These are phyloP conservation scores for Artemisia princeps DNA, from an alignment of 140 eudicot species.

Conservation along the genomic window DNA sequence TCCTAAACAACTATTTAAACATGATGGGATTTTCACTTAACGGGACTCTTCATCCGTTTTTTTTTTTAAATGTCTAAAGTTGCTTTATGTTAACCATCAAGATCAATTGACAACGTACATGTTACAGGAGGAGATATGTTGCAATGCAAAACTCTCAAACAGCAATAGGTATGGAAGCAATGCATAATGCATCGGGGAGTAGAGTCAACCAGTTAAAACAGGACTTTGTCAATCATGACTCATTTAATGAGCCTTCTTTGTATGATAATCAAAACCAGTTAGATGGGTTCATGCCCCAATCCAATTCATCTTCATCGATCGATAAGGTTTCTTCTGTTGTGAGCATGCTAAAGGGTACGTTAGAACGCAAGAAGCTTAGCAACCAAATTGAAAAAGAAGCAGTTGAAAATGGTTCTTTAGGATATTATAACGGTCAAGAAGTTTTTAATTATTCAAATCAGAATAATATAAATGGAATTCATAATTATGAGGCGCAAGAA, in stretches of 20 bases:
- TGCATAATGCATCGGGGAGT: slow-evolving; percentile 40
- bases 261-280: slow-evolving; percentile 36
- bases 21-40: neutral
- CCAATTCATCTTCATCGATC: slow-evolving; percentile 47
- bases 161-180: slow-evolving; percentile 58
- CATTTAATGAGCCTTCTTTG: slow-evolving; percentile 29
- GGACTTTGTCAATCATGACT: slow-evolving; percentile 31
- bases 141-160: slow-evolving; percentile 72
- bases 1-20: neutral
- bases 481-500: slow-evolving; percentile 37
- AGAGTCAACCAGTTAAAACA: slow-evolving; percentile 43
- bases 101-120: slow-evolving; percentile 7
- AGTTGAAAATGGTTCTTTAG: slow-evolving; percentile 45
- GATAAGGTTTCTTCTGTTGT: slow-evolving; percentile 83
- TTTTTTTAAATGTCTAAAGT: neutral
- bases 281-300: slow-evolving; percentile 46
- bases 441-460: slow-evolving; percentile 24
- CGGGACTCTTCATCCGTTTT: neutral
- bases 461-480: slow-evolving; percentile 35
- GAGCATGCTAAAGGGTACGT: slow-evolving; percentile 76
- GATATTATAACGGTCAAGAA: slow-evolving; percentile 41
- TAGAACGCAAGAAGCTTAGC: slow-evolving; percentile 61
- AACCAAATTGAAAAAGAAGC: slow-evolving; percentile 42
- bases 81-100: neutral
- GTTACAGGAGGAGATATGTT: slow-evolving; percentile 65